These are phyloP conservation scores for Hibiscus mutabilis DNA, from an alignment of 345 rosid genomes.

Conservation along the genomic window DNA sequence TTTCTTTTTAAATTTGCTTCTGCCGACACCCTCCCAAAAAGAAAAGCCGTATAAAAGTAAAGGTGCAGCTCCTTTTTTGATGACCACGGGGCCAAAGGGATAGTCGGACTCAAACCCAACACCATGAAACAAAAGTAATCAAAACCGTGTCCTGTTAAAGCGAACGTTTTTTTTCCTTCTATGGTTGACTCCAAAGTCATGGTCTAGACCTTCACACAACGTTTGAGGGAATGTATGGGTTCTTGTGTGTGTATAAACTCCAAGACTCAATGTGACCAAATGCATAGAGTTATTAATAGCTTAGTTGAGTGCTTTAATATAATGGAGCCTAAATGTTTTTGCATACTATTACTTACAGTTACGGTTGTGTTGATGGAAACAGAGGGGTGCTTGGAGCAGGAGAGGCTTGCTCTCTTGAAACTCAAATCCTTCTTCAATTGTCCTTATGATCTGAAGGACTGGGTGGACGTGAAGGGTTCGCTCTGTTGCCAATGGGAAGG, in stretches of 20 bases:
- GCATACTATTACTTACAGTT: not conserved
- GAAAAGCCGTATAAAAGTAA: too few relatives aligned
- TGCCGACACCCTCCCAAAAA: too few relatives aligned
- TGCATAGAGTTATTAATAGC: not conserved
- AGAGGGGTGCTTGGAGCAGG: not conserved
- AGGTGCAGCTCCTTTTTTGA: too few relatives aligned
- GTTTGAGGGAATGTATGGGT: too few relatives aligned
- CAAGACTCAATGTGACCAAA: not conserved
- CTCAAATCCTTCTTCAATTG: not conserved
- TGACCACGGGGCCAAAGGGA: too few relatives aligned
- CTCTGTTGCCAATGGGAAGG: not conserved
- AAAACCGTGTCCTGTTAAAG: too few relatives aligned
- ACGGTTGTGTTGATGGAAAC: not conserved
- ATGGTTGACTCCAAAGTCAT: too few relatives aligned
- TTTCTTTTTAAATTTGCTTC: too few relatives aligned
- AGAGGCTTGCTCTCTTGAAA: slow-evolving; percentile 3
- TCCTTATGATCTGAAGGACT: fast-evolving
- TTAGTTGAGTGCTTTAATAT: not conserved
- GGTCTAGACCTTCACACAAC: too few relatives aligned
- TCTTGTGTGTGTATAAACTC: not conserved
- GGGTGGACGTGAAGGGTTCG: not conserved
- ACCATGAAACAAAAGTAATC: too few relatives aligned
- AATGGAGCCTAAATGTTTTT: not conserved
- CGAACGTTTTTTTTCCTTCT: too few relatives aligned
- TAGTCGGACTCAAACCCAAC: too few relatives aligned